Conservation (phyloP, 148 eudicot species). For the Oxyria digyna region DNA sequence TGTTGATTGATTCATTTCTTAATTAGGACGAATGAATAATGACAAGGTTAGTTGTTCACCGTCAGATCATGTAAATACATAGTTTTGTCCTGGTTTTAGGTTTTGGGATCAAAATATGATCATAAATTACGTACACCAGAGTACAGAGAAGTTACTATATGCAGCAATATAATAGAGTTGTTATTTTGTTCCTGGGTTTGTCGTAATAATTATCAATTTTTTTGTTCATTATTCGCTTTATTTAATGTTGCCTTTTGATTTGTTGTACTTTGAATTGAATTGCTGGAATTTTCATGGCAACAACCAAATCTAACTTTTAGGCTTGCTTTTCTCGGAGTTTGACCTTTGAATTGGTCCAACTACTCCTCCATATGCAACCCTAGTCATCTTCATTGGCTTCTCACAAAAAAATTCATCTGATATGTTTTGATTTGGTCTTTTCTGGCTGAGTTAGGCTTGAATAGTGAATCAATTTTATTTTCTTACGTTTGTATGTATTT, state of each 20-base stretch:
- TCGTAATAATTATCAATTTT: not conserved
- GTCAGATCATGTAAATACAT: not conserved
- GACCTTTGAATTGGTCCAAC: constrained; percentile 2
- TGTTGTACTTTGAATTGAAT: not conserved
- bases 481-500: no score
- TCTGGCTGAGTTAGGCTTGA: not conserved
- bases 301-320: not conserved
- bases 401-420: no score
- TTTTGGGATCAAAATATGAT: not conserved
- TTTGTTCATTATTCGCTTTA: not conserved
- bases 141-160: not conserved
- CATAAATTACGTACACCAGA: not conserved
- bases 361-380: not conserved
- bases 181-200: no score
- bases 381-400: not conserved
- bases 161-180: no score
- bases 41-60: not conserved
- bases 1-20: not conserved
- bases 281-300: not conserved
- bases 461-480: not conserved
- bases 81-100: not conserved
- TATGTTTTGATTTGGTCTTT: not conserved
- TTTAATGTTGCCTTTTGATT: not conserved
- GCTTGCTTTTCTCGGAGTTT: not conserved
- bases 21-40: not conserved